phyloP scores from a whole-genome alignment of 164 flowering plant genomes.

The Annona squamosa region DNA sequence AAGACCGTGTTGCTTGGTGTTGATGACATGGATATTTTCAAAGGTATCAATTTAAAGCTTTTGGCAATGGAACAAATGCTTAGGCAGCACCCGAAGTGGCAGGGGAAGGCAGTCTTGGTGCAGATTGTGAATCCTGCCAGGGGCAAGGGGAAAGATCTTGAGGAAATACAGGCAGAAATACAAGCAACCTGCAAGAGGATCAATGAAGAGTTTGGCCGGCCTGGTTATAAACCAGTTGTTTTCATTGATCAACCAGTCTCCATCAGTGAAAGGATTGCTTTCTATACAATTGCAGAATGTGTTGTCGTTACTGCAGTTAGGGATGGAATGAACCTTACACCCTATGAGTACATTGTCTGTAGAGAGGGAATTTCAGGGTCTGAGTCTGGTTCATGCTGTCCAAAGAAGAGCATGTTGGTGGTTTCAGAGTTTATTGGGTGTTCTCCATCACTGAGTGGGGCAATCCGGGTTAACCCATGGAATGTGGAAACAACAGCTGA shows the following conservation, averaged over 20 bases:
- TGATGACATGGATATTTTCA: slow-evolving; percentile 81
- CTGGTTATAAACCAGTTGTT: slow-evolving; percentile 62
- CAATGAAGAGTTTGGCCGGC: slow-evolving; percentile 39
- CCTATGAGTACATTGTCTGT: slow-evolving; percentile 66
- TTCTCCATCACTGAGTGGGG: slow-evolving; percentile 81
- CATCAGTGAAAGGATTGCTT: slow-evolving; percentile 55
- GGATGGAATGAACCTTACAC: slow-evolving; percentile 80
- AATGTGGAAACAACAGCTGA: slow-evolving; percentile 65
- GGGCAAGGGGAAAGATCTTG: slow-evolving; percentile 61
- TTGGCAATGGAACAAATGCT: slow-evolving; percentile 80
- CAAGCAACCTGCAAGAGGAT: slow-evolving; percentile 43
- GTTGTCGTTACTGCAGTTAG: slow-evolving; percentile 73
- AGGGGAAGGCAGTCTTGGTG: slow-evolving; percentile 62
- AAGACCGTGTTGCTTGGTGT: slow-evolving; percentile 68
- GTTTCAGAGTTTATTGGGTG: slow-evolving; percentile 80
- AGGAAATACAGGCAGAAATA: slow-evolving; percentile 53
- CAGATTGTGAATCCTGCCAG: slow-evolving; percentile 77
- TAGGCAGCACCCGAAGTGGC: slow-evolving; percentile 59
- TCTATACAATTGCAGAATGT: slow-evolving; percentile 69
- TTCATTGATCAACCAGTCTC: slow-evolving; percentile 54
- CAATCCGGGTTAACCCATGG: slow-evolving; percentile 76
- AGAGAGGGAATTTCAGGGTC: slow-evolving; percentile 43
- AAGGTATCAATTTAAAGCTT: slow-evolving; percentile 64
- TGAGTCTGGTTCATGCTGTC: slow-evolving; percentile 25
- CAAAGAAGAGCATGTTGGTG: slow-evolving; percentile 69